Base-by-base conservation (phyloP, 2,329 filamentous ascomycete genomes). In the Claviceps quebecensis region DNA sequence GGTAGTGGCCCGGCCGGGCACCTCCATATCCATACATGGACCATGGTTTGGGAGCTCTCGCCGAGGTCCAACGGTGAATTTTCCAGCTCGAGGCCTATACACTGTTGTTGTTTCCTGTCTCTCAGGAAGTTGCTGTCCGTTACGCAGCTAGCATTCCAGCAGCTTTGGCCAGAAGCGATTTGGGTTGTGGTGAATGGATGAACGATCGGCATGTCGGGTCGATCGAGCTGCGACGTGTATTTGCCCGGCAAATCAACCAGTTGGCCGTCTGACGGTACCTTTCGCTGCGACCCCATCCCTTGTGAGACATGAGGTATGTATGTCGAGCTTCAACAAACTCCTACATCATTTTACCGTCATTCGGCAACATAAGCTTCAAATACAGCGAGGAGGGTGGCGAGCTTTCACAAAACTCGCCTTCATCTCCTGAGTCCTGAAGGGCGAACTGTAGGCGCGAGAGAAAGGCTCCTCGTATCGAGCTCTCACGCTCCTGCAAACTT, bases 1-100 rank as follows among this genome's bases (percentile, higher is more conserved):
- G 6, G 41, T 4, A 44, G 41, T 44, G 61, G 61, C 22, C 41
- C 13, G 16, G 41, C 11, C 41, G 9, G 26, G 3, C 9, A 29
- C 26, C 26, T 44, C 19, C 19, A 8, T 16, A n/a, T 39, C 5
- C 19, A 44, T 26, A 16, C 14, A 44, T 14, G 40, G 13, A 23
- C 23, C 37, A 4, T 57, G 54, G 54, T 54, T 52, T 53, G 37
- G 51, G 49, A 23, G 19, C 29, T 29, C 26, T 14, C 26, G 17
- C 17, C 14, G 46, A 60, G 56, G 56, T 55, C 55, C 55, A 58
- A 55, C 50, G 52, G 54, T 50, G 39, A 47, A 44, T 45, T 53
- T 55, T 51, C 52, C 23, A 55, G 49, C 50, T 52, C 53, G 55
- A 54, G 56, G 56, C 49, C 41, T 47, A 43, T 47, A 50, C 37